Base-by-base conservation (phyloP, 2,329 filamentous ascomycete species). In the Penicillium rolfsii region DNA sequence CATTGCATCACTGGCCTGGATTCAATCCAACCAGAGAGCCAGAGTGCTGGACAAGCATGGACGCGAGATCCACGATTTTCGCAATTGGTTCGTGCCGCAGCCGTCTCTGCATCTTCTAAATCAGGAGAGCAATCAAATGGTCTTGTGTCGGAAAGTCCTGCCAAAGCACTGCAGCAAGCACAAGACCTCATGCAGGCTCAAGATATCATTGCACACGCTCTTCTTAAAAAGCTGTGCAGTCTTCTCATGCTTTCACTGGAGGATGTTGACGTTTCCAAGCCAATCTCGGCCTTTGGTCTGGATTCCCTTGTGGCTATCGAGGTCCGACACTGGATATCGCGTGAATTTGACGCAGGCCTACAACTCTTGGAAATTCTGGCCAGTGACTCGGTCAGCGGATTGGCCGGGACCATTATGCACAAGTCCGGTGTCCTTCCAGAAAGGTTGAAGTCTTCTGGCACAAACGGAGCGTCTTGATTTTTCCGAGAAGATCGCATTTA, bases 231-330 rank as follows among this genome's bases (percentile, higher is more conserved):
- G 48, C 59, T 69, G 7, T 68, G 67, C 12, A 68, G 58, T 8
- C 67, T 70, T 11, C 60, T 69, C 1, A 68, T 68, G 66, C 65
- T 65, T 1, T 64, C 67, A 1, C n/a, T 64, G 5, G 68, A 69
- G 35, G 67, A 69, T 4, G 40, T 69, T 41, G 67, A 68, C 35
- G 58, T 64, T 3, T 55, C 62, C 5, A 52, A 59, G 0, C 60
- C 66, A 0, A 67, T 68, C 38, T 62, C 63, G 0, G 60, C 66
- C 5, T 73, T 70, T 52, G 73, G 72, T 2, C 40, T 72, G 35
- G 73, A 75, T 36, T 74, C 71, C 16, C 58, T 74, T 11, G 64
- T 70, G 22, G 72, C 71, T 0, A 68, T 75, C 55, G 73, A 75
- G 53, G 63, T 75, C n/a, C 53, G 70, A 48, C 70, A 69, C 22